A percentile compares a stretch with the other conserved stretches of the same genome.
Evolutionary conservation across 1,139 yeast species (phyloP).

Genomic region (Geotrichum candidum): DNA sequence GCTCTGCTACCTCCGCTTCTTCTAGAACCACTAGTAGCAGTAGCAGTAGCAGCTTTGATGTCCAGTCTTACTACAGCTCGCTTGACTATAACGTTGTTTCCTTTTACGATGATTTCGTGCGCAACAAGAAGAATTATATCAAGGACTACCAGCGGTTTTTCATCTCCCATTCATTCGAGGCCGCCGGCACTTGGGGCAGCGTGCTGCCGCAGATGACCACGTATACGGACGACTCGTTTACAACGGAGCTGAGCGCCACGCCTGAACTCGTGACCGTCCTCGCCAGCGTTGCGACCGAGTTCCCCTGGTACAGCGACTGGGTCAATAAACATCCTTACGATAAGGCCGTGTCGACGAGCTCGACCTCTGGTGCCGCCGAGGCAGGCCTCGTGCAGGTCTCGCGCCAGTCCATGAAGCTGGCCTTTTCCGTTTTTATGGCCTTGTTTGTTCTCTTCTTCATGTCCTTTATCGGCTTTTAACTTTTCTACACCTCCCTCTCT

Average conservation of each 20-base stretch:
- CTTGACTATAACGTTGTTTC: slow-evolving; percentile 9
- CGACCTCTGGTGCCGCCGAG: slow-evolving; percentile 1
- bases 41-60: not conserved
- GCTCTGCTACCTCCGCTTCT: not conserved
- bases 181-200: not conserved
- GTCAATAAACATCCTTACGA: not conserved
- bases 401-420: slow-evolving; percentile 6
- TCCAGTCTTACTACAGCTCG: slow-evolving; percentile 6
- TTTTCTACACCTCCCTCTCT: not conserved
- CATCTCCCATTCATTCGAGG: slow-evolving; percentile 14
- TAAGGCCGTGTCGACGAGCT: slow-evolving; percentile 5
- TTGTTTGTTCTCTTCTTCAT: slow-evolving; percentile 6
- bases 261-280: slow-evolving; percentile 11
- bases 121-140: slow-evolving; percentile 2
- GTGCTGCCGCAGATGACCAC: slow-evolving; percentile 7
- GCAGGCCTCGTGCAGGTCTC: slow-evolving; percentile 3
- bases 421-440: slow-evolving; percentile 2
- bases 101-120: slow-evolving; percentile 11
- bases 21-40: not conserved
- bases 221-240: slow-evolving; percentile 15
- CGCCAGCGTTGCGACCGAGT: slow-evolving; percentile 15
- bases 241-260: slow-evolving; percentile 5
- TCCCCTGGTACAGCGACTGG: slow-evolving; percentile 18
- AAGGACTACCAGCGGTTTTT: slow-evolving; percentile 10
- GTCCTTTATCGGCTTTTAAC: not conserved